Conservation (phyloP, 495 filamentous ascomycete genomes). For the Astrothelium macrocarpum region DNA sequence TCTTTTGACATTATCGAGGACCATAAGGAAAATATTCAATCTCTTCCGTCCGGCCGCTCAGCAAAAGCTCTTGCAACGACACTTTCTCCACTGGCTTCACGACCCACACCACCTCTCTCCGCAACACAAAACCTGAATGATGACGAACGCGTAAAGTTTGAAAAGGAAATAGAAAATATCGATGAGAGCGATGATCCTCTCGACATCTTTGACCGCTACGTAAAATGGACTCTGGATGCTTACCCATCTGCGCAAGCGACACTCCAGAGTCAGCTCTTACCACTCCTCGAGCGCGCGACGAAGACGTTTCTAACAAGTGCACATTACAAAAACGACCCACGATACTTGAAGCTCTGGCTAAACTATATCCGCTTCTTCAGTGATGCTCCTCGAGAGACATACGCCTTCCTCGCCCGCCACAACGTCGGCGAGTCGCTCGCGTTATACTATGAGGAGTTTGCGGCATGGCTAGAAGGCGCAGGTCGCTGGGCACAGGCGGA, state of each 20-base stretch:
- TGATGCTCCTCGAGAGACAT: constrained; percentile 84
- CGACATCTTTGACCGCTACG: constrained; percentile 92
- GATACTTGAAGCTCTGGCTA: constrained; percentile 88
- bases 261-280: constrained; percentile 78
- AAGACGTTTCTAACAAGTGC: constrained; percentile 71
- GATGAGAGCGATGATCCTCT: constrained; percentile 88
- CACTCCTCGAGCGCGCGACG: constrained; percentile 82
- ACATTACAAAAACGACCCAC: constrained; percentile 89
- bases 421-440: constrained; percentile 78
- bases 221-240: constrained; percentile 89
- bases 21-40: constrained; percentile 96
- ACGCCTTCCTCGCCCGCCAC: constrained; percentile 82
- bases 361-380: constrained; percentile 89
- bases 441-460: constrained; percentile 96
- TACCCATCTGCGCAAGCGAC: constrained; percentile 92
- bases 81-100: constrained; percentile 56
- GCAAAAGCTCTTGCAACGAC: constrained; percentile 80
- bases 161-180: constrained; percentile 66
- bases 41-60: constrained; percentile 80
- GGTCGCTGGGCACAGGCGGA: constrained; percentile 86
- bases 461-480: constrained; percentile 76
- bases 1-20: constrained; percentile 93
- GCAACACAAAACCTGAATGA: constrained; percentile 57
- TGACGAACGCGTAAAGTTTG: constrained; percentile 73
- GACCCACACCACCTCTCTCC: constrained; percentile 46